Evolutionary conservation across 202 grass and related monocot species (phyloP).

Genomic region (Elaeis oleifera): DNA sequence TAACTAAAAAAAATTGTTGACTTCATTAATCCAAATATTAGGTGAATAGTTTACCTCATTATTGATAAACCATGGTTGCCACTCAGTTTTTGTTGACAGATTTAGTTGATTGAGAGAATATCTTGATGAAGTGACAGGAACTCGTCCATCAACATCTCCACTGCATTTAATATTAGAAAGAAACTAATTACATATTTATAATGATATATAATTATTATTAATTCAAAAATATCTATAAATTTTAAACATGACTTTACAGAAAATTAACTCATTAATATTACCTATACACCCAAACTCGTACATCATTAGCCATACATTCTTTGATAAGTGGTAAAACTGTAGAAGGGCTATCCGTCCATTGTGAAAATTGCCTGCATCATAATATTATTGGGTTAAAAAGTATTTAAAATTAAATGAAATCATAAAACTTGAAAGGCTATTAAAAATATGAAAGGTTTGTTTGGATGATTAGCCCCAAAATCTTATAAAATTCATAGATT

Average conservation of each 20-base stretch:
- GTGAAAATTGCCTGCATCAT: slow-evolving; percentile 33
- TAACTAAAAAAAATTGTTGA: neutral
- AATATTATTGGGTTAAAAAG: neutral
- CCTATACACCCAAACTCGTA: slow-evolving; percentile 78
- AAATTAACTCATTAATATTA: slow-evolving; percentile 2
- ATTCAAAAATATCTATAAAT: neutral
- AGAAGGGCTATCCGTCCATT: slow-evolving; percentile 40
- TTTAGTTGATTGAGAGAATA: slow-evolving; percentile 61
- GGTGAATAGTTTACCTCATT: slow-evolving; percentile 27
- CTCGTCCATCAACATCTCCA: slow-evolving; percentile 58
- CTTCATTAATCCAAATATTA: neutral
- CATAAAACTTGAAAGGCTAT: too few species aligned
- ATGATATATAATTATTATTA: neutral
- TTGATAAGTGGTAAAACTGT: slow-evolving; percentile 56
- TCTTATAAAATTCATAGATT: too few species aligned
- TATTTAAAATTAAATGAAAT: too few species aligned
- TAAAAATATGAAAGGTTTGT: too few species aligned
- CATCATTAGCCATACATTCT: slow-evolving; percentile 41
- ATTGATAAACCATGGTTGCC: slow-evolving; percentile 58
- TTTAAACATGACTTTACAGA: neutral
- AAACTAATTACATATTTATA: neutral
- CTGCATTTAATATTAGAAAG: slow-evolving; percentile 26
- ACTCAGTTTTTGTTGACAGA: slow-evolving; percentile 36
- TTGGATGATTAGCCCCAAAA: too few species aligned
- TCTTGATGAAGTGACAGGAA: slow-evolving; percentile 76